A percentile compares a stretch with the other conserved stretches of the same genome.
These are phyloP conservation scores for Cenchrus americanus DNA, from an alignment of 176 grass and related monocot genomes.

Conservation along the genomic window DNA sequence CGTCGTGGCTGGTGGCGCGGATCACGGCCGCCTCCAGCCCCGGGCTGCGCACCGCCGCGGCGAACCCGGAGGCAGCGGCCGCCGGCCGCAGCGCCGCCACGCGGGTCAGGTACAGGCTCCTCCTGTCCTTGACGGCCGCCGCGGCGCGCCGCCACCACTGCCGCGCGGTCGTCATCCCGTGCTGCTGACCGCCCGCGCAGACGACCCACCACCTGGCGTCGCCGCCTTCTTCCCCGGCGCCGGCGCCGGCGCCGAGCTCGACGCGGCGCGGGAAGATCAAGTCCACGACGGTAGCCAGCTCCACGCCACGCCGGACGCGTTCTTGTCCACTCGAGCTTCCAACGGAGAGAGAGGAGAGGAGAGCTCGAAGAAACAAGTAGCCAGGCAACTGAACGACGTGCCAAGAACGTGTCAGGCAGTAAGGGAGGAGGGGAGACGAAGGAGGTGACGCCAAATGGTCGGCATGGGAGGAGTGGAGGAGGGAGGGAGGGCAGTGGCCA, in stretches of 20 bases:
- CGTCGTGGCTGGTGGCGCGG: constrained; percentile 87
- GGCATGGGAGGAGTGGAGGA: constrained; percentile 12
- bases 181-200: background rate
- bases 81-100: constrained; percentile 34
- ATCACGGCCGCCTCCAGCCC: constrained; percentile 79
- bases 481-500: constrained; percentile 3
- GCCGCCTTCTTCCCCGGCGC: background rate
- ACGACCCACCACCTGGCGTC: background rate
- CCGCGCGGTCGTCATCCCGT: constrained; percentile 55
- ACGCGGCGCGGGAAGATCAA: constrained; percentile 31
- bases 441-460: constrained; percentile 36
- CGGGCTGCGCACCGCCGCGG: constrained; percentile 12
- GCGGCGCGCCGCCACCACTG: constrained; percentile 76
- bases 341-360: background rate
- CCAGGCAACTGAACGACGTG: constrained; percentile 13
- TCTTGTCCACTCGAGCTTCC: constrained; percentile 25
- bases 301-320: background rate
- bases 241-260: background rate
- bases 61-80: background rate
- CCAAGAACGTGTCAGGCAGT: constrained; percentile 56
- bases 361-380: background rate
- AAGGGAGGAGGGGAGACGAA: constrained; percentile 6
- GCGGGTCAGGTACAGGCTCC: constrained; percentile 67
- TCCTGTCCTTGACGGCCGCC: constrained; percentile 72
- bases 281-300: constrained; percentile 25